Conservation (phyloP, 495 filamentous ascomycete genomes). For the Entonaema liquescens region DNA sequence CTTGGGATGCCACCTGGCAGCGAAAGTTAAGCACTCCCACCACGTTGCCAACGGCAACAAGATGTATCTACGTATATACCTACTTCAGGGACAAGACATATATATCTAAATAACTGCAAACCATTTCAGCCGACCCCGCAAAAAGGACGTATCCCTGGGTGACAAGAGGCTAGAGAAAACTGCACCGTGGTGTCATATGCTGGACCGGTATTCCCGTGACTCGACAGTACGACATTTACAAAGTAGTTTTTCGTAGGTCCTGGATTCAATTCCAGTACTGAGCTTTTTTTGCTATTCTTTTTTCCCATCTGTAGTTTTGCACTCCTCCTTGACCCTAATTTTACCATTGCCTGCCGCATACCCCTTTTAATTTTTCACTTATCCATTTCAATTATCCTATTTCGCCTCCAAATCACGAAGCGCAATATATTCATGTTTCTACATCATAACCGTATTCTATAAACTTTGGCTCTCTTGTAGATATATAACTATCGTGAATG, state of each 20-base stretch:
- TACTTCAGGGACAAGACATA: not conserved
- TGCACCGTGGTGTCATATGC: not conserved
- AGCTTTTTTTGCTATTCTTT: constrained; percentile 6
- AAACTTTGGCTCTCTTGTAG: no score
- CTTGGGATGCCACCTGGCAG: not conserved
- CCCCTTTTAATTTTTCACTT: not conserved
- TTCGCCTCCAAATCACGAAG: not conserved
- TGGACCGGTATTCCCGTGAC: not conserved
- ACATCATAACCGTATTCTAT: no score
- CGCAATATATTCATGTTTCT: no score
- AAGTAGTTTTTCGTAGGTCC: constrained; percentile 8
- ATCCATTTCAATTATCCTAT: not conserved
- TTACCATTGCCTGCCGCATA: not conserved
- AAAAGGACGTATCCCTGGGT: constrained; percentile 12
- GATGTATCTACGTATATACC: not conserved
- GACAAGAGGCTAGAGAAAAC: constrained; percentile 9
- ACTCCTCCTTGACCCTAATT: not conserved
- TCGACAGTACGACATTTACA: constrained; percentile 7
- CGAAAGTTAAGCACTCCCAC: not conserved
- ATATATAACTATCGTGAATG: not conserved
- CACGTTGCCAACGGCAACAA: not conserved
- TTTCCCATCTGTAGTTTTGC: not conserved
- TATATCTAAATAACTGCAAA: not conserved
- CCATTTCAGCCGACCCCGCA: constrained; percentile 3
- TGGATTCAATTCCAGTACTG: not conserved